Evolutionary conservation across 169 alveolate species (phyloP), one percentile per base, ranked within the genome.

Genomic region (Plasmodium ovale): DNA sequence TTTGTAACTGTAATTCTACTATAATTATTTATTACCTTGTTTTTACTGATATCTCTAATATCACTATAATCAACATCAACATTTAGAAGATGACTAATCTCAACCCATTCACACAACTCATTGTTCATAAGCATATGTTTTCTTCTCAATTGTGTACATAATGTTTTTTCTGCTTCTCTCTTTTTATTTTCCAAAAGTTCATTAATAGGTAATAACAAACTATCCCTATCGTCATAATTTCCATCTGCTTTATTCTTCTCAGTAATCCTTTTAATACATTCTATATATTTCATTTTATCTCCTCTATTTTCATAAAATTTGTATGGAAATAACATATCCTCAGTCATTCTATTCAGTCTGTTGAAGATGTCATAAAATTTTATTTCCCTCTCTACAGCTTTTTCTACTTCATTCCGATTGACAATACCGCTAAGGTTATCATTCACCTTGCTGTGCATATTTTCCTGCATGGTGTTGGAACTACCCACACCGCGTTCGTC

Each of bases 61-160:
- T 85, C 74, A 16, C 59, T 85, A 51, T 85, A 85, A 14, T 85
- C 91, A 14, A 85, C 54, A 33, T 85, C 91, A 1, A 85, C 68
- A 35, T 85, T 69, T 37, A 85, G 25, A 6, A 85, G 47, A 39
- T 85, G 87, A 14, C 91, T 85, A 12, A 58, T 7, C 58, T 85
- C 91, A 0, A 85, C 31, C 91, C 91, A 85, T 69, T 85, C 91
- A 56, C 91, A 85, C n/a, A 68, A 47, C 37, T 85, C 91, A 60
- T 85, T 85, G n/a, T 69, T 85, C 7, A 85, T n/a, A 56, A 56
- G 42, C n/a, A 85, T 62, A 39, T 62, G 9, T 85, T 70, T 85
- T 47, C 35, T 85, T 33, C 49, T 42, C 64, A 85, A 56, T 29
- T 85, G 64, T 5, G 19, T 85, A 60, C 58, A 25, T 42, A 85